Evolutionary conservation across 2,329 filamentous ascomycete species (phyloP).

Genomic region (Paecilomyces variotii): DNA sequence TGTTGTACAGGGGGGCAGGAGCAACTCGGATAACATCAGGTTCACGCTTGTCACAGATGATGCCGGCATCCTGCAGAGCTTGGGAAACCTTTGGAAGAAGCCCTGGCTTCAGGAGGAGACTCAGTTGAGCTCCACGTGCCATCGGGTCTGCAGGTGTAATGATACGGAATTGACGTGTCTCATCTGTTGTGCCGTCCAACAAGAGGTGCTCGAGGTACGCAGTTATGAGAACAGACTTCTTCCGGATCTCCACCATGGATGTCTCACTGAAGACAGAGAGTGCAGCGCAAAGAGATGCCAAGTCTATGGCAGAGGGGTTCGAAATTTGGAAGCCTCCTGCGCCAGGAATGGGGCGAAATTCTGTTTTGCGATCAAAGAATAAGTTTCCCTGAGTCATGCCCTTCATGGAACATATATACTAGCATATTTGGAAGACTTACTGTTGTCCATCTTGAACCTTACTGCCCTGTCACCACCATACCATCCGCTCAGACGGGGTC

Average conservation of each 20-base stretch:
- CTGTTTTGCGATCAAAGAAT: slow-evolving; percentile 13
- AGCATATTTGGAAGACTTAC: slow-evolving; percentile 12
- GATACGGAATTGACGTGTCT: slow-evolving; percentile 44
- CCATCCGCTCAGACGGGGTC: slow-evolving; percentile 68
- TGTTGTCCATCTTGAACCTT: slow-evolving; percentile 74
- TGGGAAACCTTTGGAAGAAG: slow-evolving; percentile 60
- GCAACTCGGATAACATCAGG: slow-evolving; percentile 77
- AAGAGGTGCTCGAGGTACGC: slow-evolving; percentile 66
- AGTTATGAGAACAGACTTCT: slow-evolving; percentile 64
- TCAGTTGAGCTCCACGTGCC: slow-evolving; percentile 69
- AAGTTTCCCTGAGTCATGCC: not conserved
- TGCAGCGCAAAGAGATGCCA: slow-evolving; percentile 62
- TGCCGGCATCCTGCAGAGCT: slow-evolving; percentile 59
- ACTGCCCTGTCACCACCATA: slow-evolving; percentile 70
- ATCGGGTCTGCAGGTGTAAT: slow-evolving; percentile 61
- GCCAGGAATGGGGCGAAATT: slow-evolving; percentile 67
- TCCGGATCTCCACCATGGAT: slow-evolving; percentile 56
- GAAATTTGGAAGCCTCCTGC: slow-evolving; percentile 73
- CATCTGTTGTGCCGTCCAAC: slow-evolving; percentile 26
- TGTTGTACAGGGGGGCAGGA: slow-evolving; percentile 75
- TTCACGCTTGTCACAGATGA: slow-evolving; percentile 74
- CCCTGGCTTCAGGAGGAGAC: slow-evolving; percentile 60
- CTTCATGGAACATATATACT: not conserved
- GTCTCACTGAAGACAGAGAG: slow-evolving; percentile 67
- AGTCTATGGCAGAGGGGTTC: slow-evolving; percentile 70